phyloP scores from a whole-genome alignment of 768 basidiomycete genomes.

The Tricholoma hemisulphureum region DNA sequence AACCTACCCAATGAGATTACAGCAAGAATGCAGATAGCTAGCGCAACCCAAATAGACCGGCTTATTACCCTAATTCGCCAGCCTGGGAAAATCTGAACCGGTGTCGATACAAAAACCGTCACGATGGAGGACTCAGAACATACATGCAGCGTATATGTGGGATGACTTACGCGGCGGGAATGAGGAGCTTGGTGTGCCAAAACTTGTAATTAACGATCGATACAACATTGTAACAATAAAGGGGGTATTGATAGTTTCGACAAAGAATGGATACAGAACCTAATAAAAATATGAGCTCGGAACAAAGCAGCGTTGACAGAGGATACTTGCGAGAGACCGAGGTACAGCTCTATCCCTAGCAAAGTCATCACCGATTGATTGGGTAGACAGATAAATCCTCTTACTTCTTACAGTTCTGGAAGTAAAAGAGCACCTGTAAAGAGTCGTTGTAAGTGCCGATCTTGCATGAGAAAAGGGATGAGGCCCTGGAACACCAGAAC shows the following conservation, averaged over 20 bases:
- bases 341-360: conserved; percentile 43
- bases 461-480: neutral
- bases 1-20: conserved; percentile 35
- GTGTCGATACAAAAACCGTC: conserved; percentile 38
- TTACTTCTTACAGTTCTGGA: conserved; percentile 39
- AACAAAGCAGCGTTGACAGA: neutral
- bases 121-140: conserved; percentile 14
- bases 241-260: conserved; percentile 43
- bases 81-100: conserved; percentile 47
- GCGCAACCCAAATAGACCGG: conserved; percentile 34
- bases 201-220: conserved; percentile 43
- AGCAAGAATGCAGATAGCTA: conserved; percentile 32
- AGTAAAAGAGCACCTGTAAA: conserved; percentile 30
- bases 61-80: conserved; percentile 43
- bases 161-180: conserved; percentile 33
- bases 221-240: conserved; percentile 47
- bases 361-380: neutral
- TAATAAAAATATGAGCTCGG: conserved; percentile 10
- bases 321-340: conserved; percentile 33
- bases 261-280: conserved; percentile 42
- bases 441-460: neutral
- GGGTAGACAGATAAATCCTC: neutral
- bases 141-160: conserved; percentile 14
- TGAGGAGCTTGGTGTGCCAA: conserved; percentile 31
- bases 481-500: conserved; percentile 37